These are phyloP conservation scores for Globisporangium lucens DNA, from an alignment of 352 stramenopile species.

Conservation along the genomic window DNA sequence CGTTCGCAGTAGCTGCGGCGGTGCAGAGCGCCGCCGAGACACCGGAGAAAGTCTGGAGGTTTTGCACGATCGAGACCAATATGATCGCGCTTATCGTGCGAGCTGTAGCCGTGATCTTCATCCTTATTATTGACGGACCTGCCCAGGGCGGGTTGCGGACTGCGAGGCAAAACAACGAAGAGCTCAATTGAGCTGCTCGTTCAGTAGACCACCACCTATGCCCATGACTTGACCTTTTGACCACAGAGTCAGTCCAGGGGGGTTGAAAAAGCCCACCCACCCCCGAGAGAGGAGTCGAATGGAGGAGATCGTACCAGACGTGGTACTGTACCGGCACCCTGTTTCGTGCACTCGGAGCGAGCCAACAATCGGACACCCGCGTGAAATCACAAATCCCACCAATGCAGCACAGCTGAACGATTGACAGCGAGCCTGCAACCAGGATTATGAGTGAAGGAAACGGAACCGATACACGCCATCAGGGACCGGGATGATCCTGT, in stretches of 20 bases:
- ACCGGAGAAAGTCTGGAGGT: not conserved
- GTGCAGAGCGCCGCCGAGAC: not conserved
- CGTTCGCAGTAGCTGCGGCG: not conserved
- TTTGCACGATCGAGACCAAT: not conserved
- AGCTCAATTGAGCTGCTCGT: not conserved
- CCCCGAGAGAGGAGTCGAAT: not conserved
- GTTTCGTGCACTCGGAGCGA: not conserved
- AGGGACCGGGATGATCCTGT: not conserved
- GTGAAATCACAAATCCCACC: not conserved
- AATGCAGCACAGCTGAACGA: not conserved
- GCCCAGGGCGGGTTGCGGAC: not conserved
- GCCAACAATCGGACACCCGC: not conserved
- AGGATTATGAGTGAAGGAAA: not conserved
- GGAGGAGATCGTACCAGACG: not conserved
- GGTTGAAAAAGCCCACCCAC: not conserved
- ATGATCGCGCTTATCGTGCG: not conserved
- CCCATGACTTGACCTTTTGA: not conserved
- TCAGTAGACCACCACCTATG: not conserved
- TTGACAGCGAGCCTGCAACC: not conserved
- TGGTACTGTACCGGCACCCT: not conserved
- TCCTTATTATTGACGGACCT: not conserved
- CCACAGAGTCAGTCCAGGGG: not conserved
- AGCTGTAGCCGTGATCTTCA: not conserved
- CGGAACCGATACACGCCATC: not conserved
- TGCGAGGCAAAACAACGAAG: not conserved